A percentile compares a stretch with the other conserved stretches of the same genome.
These are phyloP conservation scores for Pichia sp. DNA, from an alignment of 1,139 yeast species.

Conservation along the genomic window DNA sequence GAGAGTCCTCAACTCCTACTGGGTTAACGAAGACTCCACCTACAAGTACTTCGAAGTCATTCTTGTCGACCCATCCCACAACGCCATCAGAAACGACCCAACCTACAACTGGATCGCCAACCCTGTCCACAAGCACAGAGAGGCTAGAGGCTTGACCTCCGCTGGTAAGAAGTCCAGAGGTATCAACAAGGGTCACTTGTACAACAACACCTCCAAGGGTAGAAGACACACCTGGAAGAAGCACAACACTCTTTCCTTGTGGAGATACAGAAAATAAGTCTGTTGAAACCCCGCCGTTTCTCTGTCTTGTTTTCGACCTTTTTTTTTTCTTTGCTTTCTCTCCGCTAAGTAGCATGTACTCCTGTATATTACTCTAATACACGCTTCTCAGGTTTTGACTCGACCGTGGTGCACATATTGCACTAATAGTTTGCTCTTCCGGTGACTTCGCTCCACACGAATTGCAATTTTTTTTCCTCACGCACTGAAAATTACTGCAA, in stretches of 20 bases:
- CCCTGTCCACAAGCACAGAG: constrained; percentile 99
- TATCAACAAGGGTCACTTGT: constrained; percentile 99
- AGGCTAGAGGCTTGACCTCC: constrained; percentile 97
- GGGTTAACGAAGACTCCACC: constrained; percentile 99
- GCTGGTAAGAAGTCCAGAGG: constrained; percentile 99
- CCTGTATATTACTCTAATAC: background rate
- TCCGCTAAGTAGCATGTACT: background rate
- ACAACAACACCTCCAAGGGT: constrained; percentile 96
- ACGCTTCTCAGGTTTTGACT: background rate
- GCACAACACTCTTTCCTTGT: constrained; percentile 96
- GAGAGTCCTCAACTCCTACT: constrained; percentile 99
- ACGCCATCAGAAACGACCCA: constrained; percentile 98
- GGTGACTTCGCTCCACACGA: background rate
- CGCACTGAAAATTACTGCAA: background rate
- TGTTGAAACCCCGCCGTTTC: background rate
- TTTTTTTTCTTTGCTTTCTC: background rate
- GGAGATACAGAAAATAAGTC: constrained; percentile 97
- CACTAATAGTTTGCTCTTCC: background rate
- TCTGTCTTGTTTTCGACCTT: background rate
- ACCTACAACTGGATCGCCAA: constrained; percentile 99
- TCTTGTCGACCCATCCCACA: constrained; percentile 95
- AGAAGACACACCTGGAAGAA: constrained; percentile 99
- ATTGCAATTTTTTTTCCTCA: background rate
- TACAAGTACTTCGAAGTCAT: constrained; percentile 99
- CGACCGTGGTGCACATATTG: background rate